Evolutionary conservation across 1,139 yeast species (phyloP).

Genomic region (Geotrichum siamense): DNA sequence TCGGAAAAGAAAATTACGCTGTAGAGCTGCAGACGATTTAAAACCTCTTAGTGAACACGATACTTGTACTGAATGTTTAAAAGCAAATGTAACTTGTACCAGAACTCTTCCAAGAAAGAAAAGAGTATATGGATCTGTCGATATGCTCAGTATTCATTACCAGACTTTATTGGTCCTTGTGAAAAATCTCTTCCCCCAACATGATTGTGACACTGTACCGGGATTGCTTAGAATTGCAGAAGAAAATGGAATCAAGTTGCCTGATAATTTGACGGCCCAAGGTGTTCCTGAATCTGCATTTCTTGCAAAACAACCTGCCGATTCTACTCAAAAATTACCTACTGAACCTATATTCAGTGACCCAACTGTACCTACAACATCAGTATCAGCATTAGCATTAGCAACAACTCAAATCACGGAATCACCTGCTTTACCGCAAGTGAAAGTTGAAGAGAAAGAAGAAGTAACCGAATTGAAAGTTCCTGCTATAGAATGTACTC

Average conservation of each 20-base stretch:
- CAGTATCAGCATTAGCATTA: background rate
- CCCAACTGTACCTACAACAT: background rate
- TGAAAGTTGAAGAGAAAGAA: background rate
- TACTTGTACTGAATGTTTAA: conserved; percentile 15
- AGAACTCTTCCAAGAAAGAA: conserved; percentile 17
- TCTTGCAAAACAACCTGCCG: conserved; percentile 3
- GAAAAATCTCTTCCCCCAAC: conserved; percentile 14
- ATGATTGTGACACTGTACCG: conserved; percentile 14
- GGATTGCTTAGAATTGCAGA: conserved; percentile 11
- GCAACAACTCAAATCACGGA: background rate
- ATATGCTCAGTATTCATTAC: conserved; percentile 16
- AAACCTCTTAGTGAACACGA: conserved; percentile 10
- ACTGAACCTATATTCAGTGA: background rate
- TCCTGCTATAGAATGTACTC: no score
- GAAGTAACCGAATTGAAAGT: conserved; percentile 1
- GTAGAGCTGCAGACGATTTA: conserved; percentile 11
- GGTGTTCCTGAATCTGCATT: conserved; percentile 13
- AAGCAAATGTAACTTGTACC: conserved; percentile 14
- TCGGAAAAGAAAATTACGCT: conserved; percentile 16
- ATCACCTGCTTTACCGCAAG: background rate
- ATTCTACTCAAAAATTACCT: background rate
- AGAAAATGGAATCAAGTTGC: conserved; percentile 5
- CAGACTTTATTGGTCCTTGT: conserved; percentile 14
- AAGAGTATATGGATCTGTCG: conserved; percentile 18
- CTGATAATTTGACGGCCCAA: conserved; percentile 14